Evolutionary conservation across 352 stramenopile species (phyloP).

Genomic region (Pythium biforme): DNA sequence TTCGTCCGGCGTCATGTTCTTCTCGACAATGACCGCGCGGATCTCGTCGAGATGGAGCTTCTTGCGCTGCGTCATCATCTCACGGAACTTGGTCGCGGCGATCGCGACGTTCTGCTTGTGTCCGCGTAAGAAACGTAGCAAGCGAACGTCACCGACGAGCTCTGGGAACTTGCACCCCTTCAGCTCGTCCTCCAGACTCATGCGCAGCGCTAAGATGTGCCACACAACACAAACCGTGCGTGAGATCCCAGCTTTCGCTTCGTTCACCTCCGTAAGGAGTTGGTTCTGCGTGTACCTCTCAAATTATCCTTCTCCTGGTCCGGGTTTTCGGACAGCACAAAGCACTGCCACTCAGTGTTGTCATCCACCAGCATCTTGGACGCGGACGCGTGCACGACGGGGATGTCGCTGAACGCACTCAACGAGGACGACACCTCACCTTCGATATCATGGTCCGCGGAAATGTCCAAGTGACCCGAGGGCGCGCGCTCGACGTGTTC

Average conservation of each 20-base stretch:
- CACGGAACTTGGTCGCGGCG: slow-evolving; percentile 58
- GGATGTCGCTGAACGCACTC: slow-evolving; percentile 53
- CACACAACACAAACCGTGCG: background rate
- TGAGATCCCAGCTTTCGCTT: too few relatives aligned
- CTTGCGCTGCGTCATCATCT: slow-evolving; percentile 62
- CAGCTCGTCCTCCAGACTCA: slow-evolving; percentile 63
- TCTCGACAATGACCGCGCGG: slow-evolving; percentile 46
- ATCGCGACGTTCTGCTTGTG: slow-evolving; percentile 73
- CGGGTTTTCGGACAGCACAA: slow-evolving; percentile 59
- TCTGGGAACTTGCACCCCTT: slow-evolving; percentile 46
- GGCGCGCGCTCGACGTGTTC: slow-evolving; percentile 44
- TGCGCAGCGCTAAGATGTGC: slow-evolving; percentile 39
- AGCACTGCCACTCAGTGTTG: slow-evolving; percentile 59
- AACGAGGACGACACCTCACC: background rate
- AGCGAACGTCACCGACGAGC: slow-evolving; percentile 55
- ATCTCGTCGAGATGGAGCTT: slow-evolving; percentile 62
- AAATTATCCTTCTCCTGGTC: slow-evolving; percentile 64
- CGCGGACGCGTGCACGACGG: slow-evolving; percentile 46
- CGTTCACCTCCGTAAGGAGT: background rate
- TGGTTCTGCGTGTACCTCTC: slow-evolving; percentile 31
- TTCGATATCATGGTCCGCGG: background rate
- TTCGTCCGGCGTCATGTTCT: slow-evolving; percentile 48
- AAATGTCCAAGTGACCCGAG: slow-evolving; percentile 1
- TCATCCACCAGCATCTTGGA: slow-evolving; percentile 66
- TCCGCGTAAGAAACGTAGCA: slow-evolving; percentile 70